Evolutionary conservation across 2,329 filamentous ascomycete species (phyloP).

Genomic region (Claviceps fusiformis): DNA sequence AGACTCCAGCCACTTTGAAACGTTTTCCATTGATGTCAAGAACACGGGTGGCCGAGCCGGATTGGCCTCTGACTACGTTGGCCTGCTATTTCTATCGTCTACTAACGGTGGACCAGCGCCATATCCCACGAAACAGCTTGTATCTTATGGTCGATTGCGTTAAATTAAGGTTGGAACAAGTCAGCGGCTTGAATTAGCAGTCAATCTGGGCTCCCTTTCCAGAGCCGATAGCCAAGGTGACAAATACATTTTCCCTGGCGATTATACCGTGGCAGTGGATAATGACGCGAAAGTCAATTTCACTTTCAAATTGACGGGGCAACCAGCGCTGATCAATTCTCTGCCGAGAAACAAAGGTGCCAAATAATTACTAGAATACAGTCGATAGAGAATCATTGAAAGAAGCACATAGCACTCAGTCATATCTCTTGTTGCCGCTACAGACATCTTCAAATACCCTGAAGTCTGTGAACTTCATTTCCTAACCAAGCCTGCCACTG

Average conservation of each 20-base stretch:
- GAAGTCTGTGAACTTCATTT: background rate
- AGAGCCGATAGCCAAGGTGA: slow-evolving; percentile 7
- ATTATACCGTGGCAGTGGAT: slow-evolving; percentile 7
- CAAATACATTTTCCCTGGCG: slow-evolving; percentile 8
- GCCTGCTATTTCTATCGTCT: slow-evolving; percentile 7
- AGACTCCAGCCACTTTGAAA: background rate
- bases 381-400: background rate
- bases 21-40: background rate
- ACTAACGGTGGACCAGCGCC: slow-evolving; percentile 8
- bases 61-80: slow-evolving; percentile 8
- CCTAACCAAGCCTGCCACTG: slow-evolving; percentile 1
- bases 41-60: background rate
- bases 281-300: slow-evolving; percentile 1
- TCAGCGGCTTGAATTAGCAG: slow-evolving; percentile 3
- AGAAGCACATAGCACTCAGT: background rate
- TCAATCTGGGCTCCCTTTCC: slow-evolving; percentile 6
- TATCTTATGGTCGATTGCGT: slow-evolving; percentile 7
- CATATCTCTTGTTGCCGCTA: background rate
- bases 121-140: slow-evolving; percentile 7
- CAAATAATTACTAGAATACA: background rate
- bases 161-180: slow-evolving; percentile 5
- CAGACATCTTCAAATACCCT: background rate
- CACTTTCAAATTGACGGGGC: slow-evolving; percentile 4
- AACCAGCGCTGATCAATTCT: background rate
- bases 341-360: background rate